Conservation (phyloP, 164 flowering plant species). For the Houttuynia cordata region DNA sequence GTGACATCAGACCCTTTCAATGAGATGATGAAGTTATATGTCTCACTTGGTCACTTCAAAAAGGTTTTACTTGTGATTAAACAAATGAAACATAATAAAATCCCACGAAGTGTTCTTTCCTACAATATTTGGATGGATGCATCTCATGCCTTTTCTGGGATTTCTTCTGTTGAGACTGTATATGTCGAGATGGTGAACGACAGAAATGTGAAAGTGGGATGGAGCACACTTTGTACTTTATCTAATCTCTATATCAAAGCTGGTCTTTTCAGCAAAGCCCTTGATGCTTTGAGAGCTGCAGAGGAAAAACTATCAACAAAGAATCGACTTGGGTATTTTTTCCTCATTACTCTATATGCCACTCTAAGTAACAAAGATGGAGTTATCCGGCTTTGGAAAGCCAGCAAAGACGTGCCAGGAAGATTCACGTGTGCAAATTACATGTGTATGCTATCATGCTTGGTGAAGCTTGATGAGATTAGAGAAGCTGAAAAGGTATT, state of each 20-base stretch:
- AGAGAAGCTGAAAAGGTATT: slow-evolving; percentile 38
- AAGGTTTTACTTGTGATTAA: slow-evolving; percentile 30
- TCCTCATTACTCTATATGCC: slow-evolving; percentile 43
- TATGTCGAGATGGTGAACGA: slow-evolving; percentile 37
- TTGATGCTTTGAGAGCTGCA: slow-evolving; percentile 23
- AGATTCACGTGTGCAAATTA: slow-evolving; percentile 40
- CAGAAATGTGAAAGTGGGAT: slow-evolving; percentile 34
- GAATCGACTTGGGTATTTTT: slow-evolving; percentile 35
- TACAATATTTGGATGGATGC: slow-evolving; percentile 65
- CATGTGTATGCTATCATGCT: slow-evolving; percentile 30
- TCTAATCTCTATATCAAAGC: slow-evolving; percentile 31
- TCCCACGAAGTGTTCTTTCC: slow-evolving; percentile 40
- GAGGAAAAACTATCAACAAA: slow-evolving; percentile 31
- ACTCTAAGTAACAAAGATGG: slow-evolving; percentile 31
- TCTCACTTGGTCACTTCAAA: slow-evolving; percentile 25
- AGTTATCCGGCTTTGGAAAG: slow-evolving; percentile 47
- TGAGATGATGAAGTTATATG: slow-evolving; percentile 55
- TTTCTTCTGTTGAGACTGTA: slow-evolving; percentile 27
- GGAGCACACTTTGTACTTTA: slow-evolving; percentile 40
- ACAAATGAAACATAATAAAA: slow-evolving; percentile 37
- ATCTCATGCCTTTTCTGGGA: slow-evolving; percentile 21
- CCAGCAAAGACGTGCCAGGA: slow-evolving; percentile 28
- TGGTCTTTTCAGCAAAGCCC: slow-evolving; percentile 29
- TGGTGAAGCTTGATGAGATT: slow-evolving; percentile 49
- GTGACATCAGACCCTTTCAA: slow-evolving; percentile 36